These are phyloP conservation scores for Trichoderma atroviride DNA, from an alignment of 2,329 filamentous ascomycete genomes.

Conservation along the genomic window DNA sequence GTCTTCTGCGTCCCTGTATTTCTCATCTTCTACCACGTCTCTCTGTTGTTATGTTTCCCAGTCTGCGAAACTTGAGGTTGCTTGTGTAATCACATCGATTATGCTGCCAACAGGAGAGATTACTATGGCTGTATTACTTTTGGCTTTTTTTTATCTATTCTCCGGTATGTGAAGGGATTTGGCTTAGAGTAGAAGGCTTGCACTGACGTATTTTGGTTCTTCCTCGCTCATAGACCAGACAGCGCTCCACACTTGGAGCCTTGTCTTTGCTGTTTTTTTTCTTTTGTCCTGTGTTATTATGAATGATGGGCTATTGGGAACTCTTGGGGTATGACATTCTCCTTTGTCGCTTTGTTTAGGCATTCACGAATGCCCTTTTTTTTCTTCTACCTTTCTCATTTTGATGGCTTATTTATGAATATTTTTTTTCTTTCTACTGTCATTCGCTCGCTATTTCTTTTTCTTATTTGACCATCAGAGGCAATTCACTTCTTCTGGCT, in stretches of 20 bases:
- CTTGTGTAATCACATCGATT: neutral
- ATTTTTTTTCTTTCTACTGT: neutral
- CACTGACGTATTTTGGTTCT: neutral
- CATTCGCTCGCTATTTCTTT: neutral
- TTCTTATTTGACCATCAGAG: neutral
- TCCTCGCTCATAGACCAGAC: slow-evolving; percentile 6
- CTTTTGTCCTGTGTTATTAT: slow-evolving; percentile 5
- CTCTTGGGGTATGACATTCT: neutral
- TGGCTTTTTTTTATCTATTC: neutral
- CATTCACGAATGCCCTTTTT: neutral
- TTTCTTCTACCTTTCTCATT: neutral
- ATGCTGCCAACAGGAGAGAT: neutral
- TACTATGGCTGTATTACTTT: slow-evolving; percentile 12
- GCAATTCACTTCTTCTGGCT: neutral
- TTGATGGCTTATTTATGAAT: slow-evolving; percentile 1
- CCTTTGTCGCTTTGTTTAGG: neutral
- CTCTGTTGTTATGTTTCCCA: neutral
- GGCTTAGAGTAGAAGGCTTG: neutral
- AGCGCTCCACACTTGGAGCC: neutral
- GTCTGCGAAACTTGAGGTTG: neutral
- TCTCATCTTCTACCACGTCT: neutral
- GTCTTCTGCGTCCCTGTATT: neutral
- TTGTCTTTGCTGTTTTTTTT: neutral
- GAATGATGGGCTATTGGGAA: neutral
- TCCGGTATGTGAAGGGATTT: neutral